A percentile compares a stretch with the other conserved stretches of the same genome.
phyloP scores from a whole-genome alignment of 2,329 filamentous ascomycete genomes.

The Drechslerella dactyloides region DNA sequence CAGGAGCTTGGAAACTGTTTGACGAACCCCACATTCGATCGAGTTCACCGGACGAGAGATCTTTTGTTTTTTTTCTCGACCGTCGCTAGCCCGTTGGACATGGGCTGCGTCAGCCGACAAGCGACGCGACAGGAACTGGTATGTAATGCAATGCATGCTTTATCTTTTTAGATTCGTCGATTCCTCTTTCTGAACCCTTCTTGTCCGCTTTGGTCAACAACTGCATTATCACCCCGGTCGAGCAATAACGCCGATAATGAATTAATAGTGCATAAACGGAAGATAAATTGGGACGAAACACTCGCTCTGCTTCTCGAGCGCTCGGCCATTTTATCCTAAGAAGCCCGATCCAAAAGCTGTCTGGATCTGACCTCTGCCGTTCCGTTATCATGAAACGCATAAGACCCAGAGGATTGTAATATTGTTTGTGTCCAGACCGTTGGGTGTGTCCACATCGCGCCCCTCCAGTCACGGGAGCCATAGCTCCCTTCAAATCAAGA shows the following conservation, averaged over 20 bases:
- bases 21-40: constrained; percentile 41
- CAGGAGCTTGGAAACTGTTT: constrained; percentile 46
- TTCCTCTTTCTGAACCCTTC: neutral
- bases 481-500: constrained; percentile 36
- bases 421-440: constrained; percentile 36
- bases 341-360: constrained; percentile 25
- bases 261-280: constrained; percentile 11
- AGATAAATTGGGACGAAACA: constrained; percentile 49
- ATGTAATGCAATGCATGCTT: neutral
- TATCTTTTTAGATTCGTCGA: neutral
- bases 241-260: neutral
- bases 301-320: constrained; percentile 3
- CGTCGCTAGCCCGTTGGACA: neutral
- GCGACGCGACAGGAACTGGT: constrained; percentile 46
- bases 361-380: constrained; percentile 48
- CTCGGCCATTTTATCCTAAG: neutral
- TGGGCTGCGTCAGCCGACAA: constrained; percentile 17
- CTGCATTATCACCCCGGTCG: too few relatives aligned
- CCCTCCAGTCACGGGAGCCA: constrained; percentile 41
- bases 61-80: too few relatives aligned
- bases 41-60: too few relatives aligned
- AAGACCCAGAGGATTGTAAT: constrained; percentile 23
- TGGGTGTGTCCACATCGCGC: constrained; percentile 38
- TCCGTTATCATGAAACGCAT: constrained; percentile 50
- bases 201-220: neutral